Evolutionary conservation across 305 asterid genomes (phyloP), one percentile per base, ranked within the genome.

Genomic region (Vinca major): DNA sequence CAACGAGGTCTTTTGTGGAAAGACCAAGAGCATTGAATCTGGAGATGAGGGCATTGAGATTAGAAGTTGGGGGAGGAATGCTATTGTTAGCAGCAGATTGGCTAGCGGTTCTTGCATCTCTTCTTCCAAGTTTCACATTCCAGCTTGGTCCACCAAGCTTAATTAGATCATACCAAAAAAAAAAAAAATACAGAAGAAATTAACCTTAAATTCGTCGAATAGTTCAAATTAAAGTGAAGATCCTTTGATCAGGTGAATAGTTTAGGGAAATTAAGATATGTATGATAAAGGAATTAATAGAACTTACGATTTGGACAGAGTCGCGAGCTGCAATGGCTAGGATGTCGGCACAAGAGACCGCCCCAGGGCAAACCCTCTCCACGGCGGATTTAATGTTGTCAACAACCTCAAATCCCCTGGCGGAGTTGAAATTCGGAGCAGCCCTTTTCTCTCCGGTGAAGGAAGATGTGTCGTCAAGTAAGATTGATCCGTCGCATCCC

Each of bases 401-500:
- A 0, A 90, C 73, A 11, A 90, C 95, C 0, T 90, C 78, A 19
- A 86, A 90, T 66, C 97, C 97, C 39, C 97, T 75, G 13, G 77
- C 92, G 0, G 95, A 88, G 65, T 84, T 84, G 17, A 71, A 73
- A 68, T 90, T 90, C 0, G 96, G 92, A 0, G 72, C 60, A 2
- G 97, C 97, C 14, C 72, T 71, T 64, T 88, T 90, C 78, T 90
- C 94, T 1, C 95, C 97, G 0, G 77, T 83, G 76, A 85, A 81
- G 0, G 94, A 79, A 21, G 90, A 77, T 3, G 92, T 90, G 79
- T 88, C 94, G 68, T 90, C 95, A 0, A 90, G 89, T 58, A 90
- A 89, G 70, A 88, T 1, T 0, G 97, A 90, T 68, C 86, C 97
- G 50, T 88, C 97, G 58, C 97, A 90, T 8, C 97, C 97, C 97